phyloP scores from a whole-genome alignment of 441 rosid genomes.

The Croton laevigatus region DNA sequence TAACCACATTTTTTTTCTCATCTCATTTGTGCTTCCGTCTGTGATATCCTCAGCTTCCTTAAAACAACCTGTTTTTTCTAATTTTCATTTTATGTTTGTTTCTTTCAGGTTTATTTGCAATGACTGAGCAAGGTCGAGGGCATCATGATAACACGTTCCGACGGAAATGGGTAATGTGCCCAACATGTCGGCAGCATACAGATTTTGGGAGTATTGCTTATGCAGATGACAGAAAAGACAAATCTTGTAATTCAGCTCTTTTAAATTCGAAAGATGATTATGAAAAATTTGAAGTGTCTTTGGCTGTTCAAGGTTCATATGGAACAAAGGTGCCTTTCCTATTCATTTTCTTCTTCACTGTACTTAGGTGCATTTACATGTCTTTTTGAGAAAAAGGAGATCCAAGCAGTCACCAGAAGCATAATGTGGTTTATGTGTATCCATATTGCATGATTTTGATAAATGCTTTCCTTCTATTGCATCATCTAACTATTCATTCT shows the following conservation, averaged over 20 bases:
- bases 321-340: slow-evolving; percentile 79
- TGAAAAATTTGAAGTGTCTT: slow-evolving; percentile 50
- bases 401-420: slow-evolving; percentile 87
- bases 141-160: slow-evolving; percentile 39
- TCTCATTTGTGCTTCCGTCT: background rate
- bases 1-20: background rate
- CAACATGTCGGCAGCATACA: slow-evolving; percentile 89
- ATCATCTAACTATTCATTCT: background rate
- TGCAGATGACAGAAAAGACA: slow-evolving; percentile 66
- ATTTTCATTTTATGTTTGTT: slow-evolving; percentile 18
- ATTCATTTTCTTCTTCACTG: background rate
- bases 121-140: slow-evolving; percentile 62
- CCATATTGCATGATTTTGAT: background rate
- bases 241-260: slow-evolving; percentile 28
- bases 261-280: slow-evolving; percentile 39
- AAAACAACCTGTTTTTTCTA: background rate
- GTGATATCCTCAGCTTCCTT: background rate
- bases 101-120: slow-evolving; percentile 65
- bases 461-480: background rate
- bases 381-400: slow-evolving; percentile 34
- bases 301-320: slow-evolving; percentile 83
- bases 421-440: slow-evolving; percentile 69
- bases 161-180: slow-evolving; percentile 87
- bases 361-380: background rate
- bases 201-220: slow-evolving; percentile 79